Evolutionary conservation across 2,329 filamentous ascomycete genomes (phyloP).

Genomic region (Monosporascus sp.): DNA sequence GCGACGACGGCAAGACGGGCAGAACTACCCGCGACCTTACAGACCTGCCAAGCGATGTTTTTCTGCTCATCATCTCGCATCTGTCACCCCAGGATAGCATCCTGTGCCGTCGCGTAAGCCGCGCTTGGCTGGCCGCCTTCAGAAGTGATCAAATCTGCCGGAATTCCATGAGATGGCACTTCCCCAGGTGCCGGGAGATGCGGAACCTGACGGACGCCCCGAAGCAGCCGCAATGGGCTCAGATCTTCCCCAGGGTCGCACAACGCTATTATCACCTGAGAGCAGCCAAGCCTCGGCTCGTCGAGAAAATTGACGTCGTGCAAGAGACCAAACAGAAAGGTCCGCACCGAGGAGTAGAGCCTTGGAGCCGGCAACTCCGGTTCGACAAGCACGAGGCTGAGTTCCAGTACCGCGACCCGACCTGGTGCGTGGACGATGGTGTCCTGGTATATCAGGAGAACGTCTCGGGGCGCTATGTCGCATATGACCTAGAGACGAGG

Average conservation of each 20-base stretch:
- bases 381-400: conserved; percentile 32
- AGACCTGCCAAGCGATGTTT: conserved; percentile 52
- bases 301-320: conserved; percentile 40
- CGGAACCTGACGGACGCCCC: conserved; percentile 20
- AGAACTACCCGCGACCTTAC: conserved; percentile 30
- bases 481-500: conserved; percentile 46
- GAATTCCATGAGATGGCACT: conserved; percentile 44
- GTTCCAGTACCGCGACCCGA: conserved; percentile 42
- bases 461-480: conserved; percentile 28
- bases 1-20: neutral
- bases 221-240: conserved; percentile 31
- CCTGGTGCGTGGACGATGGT: conserved; percentile 50
- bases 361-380: conserved; percentile 41
- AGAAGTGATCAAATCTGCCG: conserved; percentile 40
- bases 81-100: conserved; percentile 47
- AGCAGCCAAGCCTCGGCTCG: conserved; percentile 38
- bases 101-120: conserved; percentile 47
- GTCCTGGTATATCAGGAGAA: conserved; percentile 48
- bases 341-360: conserved; percentile 30
- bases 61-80: conserved; percentile 46
- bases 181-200: conserved; percentile 48
- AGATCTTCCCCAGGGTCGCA: conserved; percentile 43
- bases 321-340: conserved; percentile 19
- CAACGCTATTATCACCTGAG: conserved; percentile 50
- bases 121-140: conserved; percentile 44